Evolutionary conservation across 768 basidiomycete genomes (phyloP).

Genomic region (Tricholoma flavovirens): DNA sequence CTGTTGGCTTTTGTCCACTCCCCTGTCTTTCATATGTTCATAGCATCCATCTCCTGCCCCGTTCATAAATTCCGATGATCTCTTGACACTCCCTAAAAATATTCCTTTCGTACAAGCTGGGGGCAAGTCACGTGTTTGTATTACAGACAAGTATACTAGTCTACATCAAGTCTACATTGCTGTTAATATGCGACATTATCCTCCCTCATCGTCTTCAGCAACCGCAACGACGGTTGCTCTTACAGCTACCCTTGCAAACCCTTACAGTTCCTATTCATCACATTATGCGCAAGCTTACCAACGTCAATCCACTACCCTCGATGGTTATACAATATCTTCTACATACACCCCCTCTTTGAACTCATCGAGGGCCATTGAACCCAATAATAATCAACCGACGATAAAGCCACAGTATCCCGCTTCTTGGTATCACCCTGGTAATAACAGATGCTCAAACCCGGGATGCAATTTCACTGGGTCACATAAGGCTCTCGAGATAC

Average conservation of each 20-base stretch:
- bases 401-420: conserved; percentile 6
- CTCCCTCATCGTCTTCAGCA: neutral
- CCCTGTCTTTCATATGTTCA: neutral
- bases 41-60: conserved; percentile 7
- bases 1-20: neutral
- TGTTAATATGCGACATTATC: conserved; percentile 1
- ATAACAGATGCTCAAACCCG: conserved; percentile 50
- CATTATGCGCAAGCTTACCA: conserved; percentile 18
- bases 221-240: neutral
- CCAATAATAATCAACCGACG: neutral
- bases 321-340: neutral
- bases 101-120: conserved; percentile 11
- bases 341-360: neutral
- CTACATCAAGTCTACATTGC: neutral
- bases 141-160: neutral
- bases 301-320: conserved; percentile 1
- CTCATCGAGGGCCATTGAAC: neutral
- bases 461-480: conserved; percentile 70
- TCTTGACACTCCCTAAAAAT: conserved; percentile 10
- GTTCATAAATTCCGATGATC: conserved; percentile 10
- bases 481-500: conserved; percentile 63
- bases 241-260: neutral
- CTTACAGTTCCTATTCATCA: conserved; percentile 11
- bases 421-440: conserved; percentile 63
- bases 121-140: conserved; percentile 18